A percentile compares a stretch with the other conserved stretches of the same genome.
phyloP scores from a whole-genome alignment of 345 rosid species.

The Syzygium aqueum region DNA sequence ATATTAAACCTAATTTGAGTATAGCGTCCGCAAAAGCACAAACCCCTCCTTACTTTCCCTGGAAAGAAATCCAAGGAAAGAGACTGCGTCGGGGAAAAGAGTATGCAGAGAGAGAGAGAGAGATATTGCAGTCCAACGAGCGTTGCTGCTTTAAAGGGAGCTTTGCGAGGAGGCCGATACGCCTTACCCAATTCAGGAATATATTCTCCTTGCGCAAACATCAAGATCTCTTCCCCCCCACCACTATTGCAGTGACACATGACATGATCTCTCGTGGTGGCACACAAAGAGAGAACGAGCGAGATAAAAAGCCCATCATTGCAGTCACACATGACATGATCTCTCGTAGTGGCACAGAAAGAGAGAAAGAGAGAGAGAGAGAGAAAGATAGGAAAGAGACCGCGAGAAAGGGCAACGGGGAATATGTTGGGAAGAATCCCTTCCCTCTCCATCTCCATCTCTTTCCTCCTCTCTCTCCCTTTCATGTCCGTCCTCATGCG shows the following conservation, averaged over 20 bases:
- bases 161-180: background rate
- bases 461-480: background rate
- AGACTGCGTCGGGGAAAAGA: background rate
- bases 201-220: background rate
- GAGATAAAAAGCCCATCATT: no score
- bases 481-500: background rate
- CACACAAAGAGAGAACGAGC: background rate
- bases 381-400: background rate
- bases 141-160: background rate
- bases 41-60: background rate
- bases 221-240: background rate
- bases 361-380: background rate
- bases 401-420: background rate
- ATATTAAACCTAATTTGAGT: background rate
- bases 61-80: no score
- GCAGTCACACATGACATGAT: no score
- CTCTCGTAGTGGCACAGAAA: background rate
- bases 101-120: background rate
- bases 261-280: no score
- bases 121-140: background rate
- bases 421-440: background rate
- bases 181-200: background rate
- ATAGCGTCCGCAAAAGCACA: background rate
- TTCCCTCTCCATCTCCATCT: background rate
- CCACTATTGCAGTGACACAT: background rate